Base-by-base conservation (phyloP, 352 stramenopile genomes). In the Pythium volutum region DNA sequence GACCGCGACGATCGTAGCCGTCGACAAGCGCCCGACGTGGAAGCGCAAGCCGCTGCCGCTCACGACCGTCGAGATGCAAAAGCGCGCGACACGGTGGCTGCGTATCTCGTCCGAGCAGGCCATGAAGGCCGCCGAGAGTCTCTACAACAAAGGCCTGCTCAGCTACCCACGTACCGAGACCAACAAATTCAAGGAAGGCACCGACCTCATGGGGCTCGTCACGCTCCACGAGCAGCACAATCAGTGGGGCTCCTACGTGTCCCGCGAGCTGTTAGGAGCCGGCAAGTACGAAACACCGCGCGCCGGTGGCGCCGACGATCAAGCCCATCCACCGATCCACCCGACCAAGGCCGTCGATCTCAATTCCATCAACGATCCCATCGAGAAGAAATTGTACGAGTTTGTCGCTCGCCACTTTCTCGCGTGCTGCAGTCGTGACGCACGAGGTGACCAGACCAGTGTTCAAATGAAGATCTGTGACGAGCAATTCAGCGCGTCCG, bases 91-190 rank as follows among this genome's bases (percentile, higher is more conserved):
- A 4, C 82, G 90, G 2, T 99, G 95, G 78, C 80, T 99, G 20
- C 84, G 96, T 10, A 96, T 99, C 43, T 95, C 88, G 14, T 98
- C 93, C 3, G 97, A 99, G 72, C 82, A 89, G 57, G 94, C 96
- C 1, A 99, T 99, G 97, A 90, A 95, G 55, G 89, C 92, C 5
- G 96, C 95, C 20, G 96, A 99, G 71, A 87, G 78, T 50, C 77
- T 99, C 26, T 99, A 99, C 79, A 97, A 99, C 74, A 91, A 98
- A 64, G 98, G 98, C 23, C 93, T 97, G 25, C 92, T 99, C 60
- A 98, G 88, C 61, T 99, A 99, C 68, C 98, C 98, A 12, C 88
- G 98, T 61, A 99, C 98, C 3, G 98, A 99, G 75, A 99, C 98
- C 12, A 98, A 99, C 78, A 95, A 92, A 52, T 99, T 99, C 75